Base-by-base conservation (phyloP, 345 rosid species). In the Eucalyptus camaldulensis region DNA sequence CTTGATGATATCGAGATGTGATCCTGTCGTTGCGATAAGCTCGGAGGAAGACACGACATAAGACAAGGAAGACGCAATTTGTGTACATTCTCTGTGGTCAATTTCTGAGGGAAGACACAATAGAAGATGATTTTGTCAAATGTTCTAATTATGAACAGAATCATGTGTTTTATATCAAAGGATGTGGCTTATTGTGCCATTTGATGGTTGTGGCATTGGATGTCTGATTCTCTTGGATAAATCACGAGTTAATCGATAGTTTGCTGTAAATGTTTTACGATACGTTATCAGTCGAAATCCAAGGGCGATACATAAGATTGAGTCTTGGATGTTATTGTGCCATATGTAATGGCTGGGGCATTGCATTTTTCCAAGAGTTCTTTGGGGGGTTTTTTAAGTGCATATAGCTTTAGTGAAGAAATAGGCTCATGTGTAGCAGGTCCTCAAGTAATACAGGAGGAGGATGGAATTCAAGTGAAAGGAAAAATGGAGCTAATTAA, bases 1-100 rank as follows among this genome's bases (percentile, higher is more conserved):
- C 95, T 98, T 14, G 99, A 98, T 88, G 99, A 98, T 94, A 94
- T 98, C 54, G 99, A 97, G 94, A 96, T 98, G 99, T 98, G 92
- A 95, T 21, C 1, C 83, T 40, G 47, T 76, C 47, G 7, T 76
- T 3, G 45, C 8, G 27, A 76, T 76, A 37, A 72, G 12, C 83
- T 76, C 29, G 5, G 83, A 37, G 83, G 45, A 76, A 37, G 27
- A 76, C 47, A 76, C 8, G 3, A 1, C 45, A 72, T 37, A 72
- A 19, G 81, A 72, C 27, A 7, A 37, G 47, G 83, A 76, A 76
- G 83, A 21, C 15, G 5, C 47, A 21, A 21, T 21, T 1, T 40
- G 47, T 76, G 83, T 40, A 76, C 83, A 37, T 15, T 8, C 14
- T 76, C 83, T 76, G 83, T 0, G 3, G 47, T 76, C 44, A 69